Base-by-base conservation (phyloP, 306 rosid genomes). In the Prosopis cineraria region DNA sequence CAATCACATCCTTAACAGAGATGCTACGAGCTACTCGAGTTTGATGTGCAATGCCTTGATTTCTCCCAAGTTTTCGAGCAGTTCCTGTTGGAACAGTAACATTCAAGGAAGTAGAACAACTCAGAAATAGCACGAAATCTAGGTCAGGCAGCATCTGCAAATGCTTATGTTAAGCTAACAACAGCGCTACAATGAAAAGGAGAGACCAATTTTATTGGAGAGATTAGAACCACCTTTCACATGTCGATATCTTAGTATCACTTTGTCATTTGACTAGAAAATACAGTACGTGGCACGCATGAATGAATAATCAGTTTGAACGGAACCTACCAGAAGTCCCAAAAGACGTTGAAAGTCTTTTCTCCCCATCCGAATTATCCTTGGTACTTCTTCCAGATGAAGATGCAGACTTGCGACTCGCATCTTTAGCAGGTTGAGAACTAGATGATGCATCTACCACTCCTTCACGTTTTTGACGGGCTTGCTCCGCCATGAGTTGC, bases 401-500 rank as follows among this genome's bases (percentile, higher is more conserved):
- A 27, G 85, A 91, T 50, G 84, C 69, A 81, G 89, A 73, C 87
- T 84, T 88, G 82, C 84, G 93, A 64, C 40, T 86, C 66, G 36
- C 81, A 84, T 92, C 98, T 82, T 94, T 89, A 71, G 87, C 81
- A 60, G 87, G 72, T 78, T 90, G 95, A 79, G 97, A 89, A 66
- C 88, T 80, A 78, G 97, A 81, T 83, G 87, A 83, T 52, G 84
- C 65, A 74, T 91, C 97, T 22, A 6, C 12, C 56, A 89, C 93
- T 10, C 92, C 97, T 87, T 90, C 96, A 80, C 93, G 97, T 78
- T 92, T 92, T 84, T 95, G 97, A 77, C 92, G 87, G 40, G 97
- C 97, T 85, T 92, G 97, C 90, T 94, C 97, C 62, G 95, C 97
- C 97, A 92, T 94, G 75, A 92, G 95, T 77, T 92, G 95, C 98